phyloP scores from a whole-genome alignment of 495 filamentous ascomycete genomes.

The Hypoxylon crocopeplum region DNA sequence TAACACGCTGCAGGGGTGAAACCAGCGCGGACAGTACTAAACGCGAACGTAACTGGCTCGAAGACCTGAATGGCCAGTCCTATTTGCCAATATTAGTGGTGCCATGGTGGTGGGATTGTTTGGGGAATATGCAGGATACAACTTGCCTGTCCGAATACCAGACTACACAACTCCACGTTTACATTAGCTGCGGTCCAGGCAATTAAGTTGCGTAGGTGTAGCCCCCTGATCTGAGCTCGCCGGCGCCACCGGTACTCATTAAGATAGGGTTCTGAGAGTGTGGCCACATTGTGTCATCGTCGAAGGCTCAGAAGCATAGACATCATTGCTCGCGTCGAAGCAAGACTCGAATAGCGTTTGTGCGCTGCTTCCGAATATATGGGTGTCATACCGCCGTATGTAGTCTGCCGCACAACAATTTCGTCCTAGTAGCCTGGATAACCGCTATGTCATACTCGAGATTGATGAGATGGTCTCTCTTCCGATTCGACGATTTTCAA shows the following conservation, averaged over 20 bases:
- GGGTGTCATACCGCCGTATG: slow-evolving; percentile 22
- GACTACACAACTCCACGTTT: slow-evolving; percentile 12
- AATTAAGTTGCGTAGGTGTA: slow-evolving; percentile 26
- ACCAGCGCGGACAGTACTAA: slow-evolving; percentile 2
- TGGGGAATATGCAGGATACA: slow-evolving; percentile 19
- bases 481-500: slow-evolving; percentile 23
- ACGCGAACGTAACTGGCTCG: slow-evolving; percentile 10
- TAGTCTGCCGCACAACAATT: slow-evolving; percentile 28
- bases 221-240: slow-evolving; percentile 19
- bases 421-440: slow-evolving; percentile 19
- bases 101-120: slow-evolving; percentile 18
- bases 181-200: not conserved
- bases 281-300: slow-evolving; percentile 17
- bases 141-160: slow-evolving; percentile 10
- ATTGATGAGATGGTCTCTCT: slow-evolving; percentile 10
- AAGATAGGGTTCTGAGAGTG: slow-evolving; percentile 9
- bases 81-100: slow-evolving; percentile 32
- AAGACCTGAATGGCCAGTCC: slow-evolving; percentile 3
- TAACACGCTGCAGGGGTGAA: slow-evolving; percentile 1
- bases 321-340: slow-evolving; percentile 6
- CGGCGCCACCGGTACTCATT: slow-evolving; percentile 13
- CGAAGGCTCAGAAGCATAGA: slow-evolving; percentile 9
- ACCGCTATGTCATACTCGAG: slow-evolving; percentile 21
- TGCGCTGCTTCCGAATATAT: slow-evolving; percentile 20
- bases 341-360: slow-evolving; percentile 4